These are phyloP conservation scores for Pascua guehoae DNA, from an alignment of 1,284 basidiomycete genomes.

Conservation along the genomic window DNA sequence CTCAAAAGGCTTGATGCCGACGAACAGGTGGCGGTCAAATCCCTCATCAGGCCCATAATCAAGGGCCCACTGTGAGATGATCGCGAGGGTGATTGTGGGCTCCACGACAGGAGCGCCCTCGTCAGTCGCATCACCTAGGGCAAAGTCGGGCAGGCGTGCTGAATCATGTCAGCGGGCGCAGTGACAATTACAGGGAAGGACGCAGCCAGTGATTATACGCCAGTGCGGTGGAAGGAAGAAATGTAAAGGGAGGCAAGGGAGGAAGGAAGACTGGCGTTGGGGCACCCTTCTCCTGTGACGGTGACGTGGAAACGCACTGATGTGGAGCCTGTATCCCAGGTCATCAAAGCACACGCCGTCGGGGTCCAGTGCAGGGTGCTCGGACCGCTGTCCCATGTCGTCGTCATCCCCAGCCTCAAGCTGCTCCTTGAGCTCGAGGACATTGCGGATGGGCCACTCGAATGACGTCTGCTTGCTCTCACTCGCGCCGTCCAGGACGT, in stretches of 20 bases:
- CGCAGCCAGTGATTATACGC: no score
- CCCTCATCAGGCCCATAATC: slow-evolving; percentile 20
- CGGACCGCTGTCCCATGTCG: slow-evolving; percentile 32
- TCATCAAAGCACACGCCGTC: slow-evolving; percentile 65
- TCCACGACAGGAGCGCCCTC: not conserved
- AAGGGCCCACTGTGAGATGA: slow-evolving; percentile 17
- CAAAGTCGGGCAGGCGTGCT: not conserved
- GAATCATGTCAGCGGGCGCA: no score
- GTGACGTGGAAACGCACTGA: slow-evolving; percentile 22
- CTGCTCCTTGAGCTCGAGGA: slow-evolving; percentile 18
- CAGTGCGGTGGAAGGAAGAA: no score
- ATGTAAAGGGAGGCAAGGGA: no score
- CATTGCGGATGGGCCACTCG: slow-evolving; percentile 26
- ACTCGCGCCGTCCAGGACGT: slow-evolving; percentile 7
- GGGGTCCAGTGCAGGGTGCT: slow-evolving; percentile 60
- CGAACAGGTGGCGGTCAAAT: slow-evolving; percentile 67
- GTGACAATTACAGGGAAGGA: no score
- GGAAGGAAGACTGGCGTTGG: no score
- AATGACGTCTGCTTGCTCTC: slow-evolving; percentile 23
- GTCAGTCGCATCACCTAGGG: not conserved
- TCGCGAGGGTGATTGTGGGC: slow-evolving; percentile 19
- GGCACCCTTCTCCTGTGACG: no score
- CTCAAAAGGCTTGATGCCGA: slow-evolving; percentile 65
- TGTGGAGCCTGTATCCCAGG: slow-evolving; percentile 62
- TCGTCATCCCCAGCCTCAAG: slow-evolving; percentile 19